Evolutionary conservation across 257 asterid species (phyloP), one percentile per base, ranked within the genome.

Genomic region (Petrea volubilis): DNA sequence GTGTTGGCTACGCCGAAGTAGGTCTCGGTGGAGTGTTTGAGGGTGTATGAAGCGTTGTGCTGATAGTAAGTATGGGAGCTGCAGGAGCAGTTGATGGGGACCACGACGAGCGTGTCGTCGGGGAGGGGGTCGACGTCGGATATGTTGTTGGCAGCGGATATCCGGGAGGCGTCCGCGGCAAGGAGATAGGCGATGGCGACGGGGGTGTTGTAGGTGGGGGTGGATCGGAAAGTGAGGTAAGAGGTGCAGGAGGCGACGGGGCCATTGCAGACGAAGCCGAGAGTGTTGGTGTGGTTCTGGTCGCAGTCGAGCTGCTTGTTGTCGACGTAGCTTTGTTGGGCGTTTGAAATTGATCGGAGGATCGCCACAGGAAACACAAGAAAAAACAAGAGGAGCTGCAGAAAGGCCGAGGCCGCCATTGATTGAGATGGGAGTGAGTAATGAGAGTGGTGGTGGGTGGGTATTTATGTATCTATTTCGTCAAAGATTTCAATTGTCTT

Each of bases 181-280:
- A 88, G 84, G 51, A 86, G 88, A 21, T 66, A 40, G 15, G 82
- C 85, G 59, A 88, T 74, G 28, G 57, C 14, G 28, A 34, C 72
- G 49, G 90, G 84, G 53, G 1, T 79, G 74, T 84, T 84, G 92
- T 84, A 86, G 0, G 34, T 59, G 34, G 86, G 67, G 14, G 73
- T 79, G 13, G 90, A 62, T n/a, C 90, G 77, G 84, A 88, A 86
- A n/a, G 96, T 79, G 66, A 84, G 78, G 75, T 78, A 88, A 21
- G 96, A 79, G 27, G 66, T 25, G 82, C 92, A 86, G 17, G 81
- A 64, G 14, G 77, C 1, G 67, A 84, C 68, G 20, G 75, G 82
- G 12, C 78, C 81, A 70, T 85, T 86, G 78, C 92, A 88, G 43
- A 71, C 53, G 79, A 71, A 88, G 41, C 95, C 95, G 15, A 80